Evolutionary conservation across 371 early-diverging fungal genomes (phyloP), one percentile per base, ranked within the genome.

Genomic region (Actinomortierella ambigua): DNA sequence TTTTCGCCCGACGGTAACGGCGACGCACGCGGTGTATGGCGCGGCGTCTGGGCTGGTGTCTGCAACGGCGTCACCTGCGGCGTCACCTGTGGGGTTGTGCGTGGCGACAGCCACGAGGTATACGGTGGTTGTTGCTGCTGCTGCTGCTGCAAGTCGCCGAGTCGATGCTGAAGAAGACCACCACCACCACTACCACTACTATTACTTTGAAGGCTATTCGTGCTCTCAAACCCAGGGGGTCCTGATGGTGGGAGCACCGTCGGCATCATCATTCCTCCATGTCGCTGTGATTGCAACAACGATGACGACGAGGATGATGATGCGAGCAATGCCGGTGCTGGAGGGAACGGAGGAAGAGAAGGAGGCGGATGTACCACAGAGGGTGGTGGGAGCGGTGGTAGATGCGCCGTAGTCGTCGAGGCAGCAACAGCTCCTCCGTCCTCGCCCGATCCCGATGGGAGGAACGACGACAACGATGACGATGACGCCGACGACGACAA

Each of bases 1-100:
- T 75, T 76, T 23, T 76, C 76, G 3, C 66, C 69, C 0, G 76
- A 69, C 7, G 69, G 76, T 22, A 69, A 52, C 2, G 69, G 69
- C 0, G 69, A 68, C 14, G 43, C 66, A 41, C 50, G 68, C 11
- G 76, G 75, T 18, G 75, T 73, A 23, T 73, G 73, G 20, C 60
- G 73, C 9, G 71, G 71, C 2, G 71, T 65, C 1, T 71, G 66
- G 1, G 62, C 56, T 40, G 75, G 75, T 0, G 75, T 73, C 0
- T 73, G 75, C 8, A 63, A 54, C 20, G 75, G 75, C 28, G 73
- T 71, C 17, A 66, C 66, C 8, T 62, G 66, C 0, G 73, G 69
- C 27, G 65, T 65, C 18, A 50, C 55, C 18, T 65, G 65, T 6
- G 65, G 68, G n/a, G 75, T 73, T 29, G 63, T 43, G 22, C 67